Evolutionary conservation across 441 rosid species (phyloP), one percentile per base, ranked within the genome.

Genomic region (Populus hybrid): DNA sequence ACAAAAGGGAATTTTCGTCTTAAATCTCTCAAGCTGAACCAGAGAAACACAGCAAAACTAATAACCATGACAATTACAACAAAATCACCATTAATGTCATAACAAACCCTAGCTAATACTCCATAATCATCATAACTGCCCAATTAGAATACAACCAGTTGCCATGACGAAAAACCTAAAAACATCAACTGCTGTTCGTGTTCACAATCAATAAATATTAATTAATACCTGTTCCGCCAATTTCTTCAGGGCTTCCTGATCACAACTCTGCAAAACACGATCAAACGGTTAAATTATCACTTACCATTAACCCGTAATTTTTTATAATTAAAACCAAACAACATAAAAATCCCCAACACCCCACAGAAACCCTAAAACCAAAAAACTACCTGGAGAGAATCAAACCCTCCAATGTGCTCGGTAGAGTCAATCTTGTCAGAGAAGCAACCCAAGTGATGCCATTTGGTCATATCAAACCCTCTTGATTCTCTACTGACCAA

Each of bases 371-470:
- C 31, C 36, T 72, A 73, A 8, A 45, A 9, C 35, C 64, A 70
- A 0, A 40, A 75, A 73, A 68, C 18, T 74, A 93, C 99, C 94
- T 90, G 69, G 76, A 94, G 86, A 18, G 74, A 84, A 45, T 85
- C 84, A 79, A 92, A 92, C 2, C 97, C 97, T 66, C 84, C 68
- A 72, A 94, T 85, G 0, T 83, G 83, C 29, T 86, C 94, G 5
- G 72, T 40, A 10, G 92, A 87, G 45, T 78, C 82, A 74, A 85
- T 70, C 24, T 78, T 40, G 64, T 78, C 83, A 0, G 91, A 74
- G 56, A 90, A 88, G 89, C 98, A 94, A 61, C 78, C 82, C 65
- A 89, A 53, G 82, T 94, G 98, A 74, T 90, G 89, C 97, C 99
- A 94, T 69, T 87, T 91, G 75, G 93, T 87, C 84, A 88, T 76